Evolutionary conservation across 345 rosid genomes (phyloP), one percentile per base, ranked within the genome.

Genomic region (Cardamine resedifolia): DNA sequence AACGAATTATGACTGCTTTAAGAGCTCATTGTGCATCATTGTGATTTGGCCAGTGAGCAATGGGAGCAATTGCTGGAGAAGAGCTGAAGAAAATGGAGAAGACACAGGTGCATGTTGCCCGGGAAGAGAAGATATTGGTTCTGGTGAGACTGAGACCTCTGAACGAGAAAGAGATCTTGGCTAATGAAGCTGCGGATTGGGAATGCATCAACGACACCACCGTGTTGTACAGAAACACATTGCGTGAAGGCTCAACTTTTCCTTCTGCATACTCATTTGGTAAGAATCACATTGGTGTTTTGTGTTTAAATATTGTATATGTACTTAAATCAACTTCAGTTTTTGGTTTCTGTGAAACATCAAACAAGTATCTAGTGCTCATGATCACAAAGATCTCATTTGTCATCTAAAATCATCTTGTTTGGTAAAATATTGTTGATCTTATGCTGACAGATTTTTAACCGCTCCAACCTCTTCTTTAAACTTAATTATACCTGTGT

Each of bases 101-200:
- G 80, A 77, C 85, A 83, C 96, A 86, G 80, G 74, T 68, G 74
- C 73, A 55, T 79, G 75, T 78, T 31, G 73, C 87, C 44, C 84
- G 85, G 0, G 97, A 91, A 73, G 98, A 94, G 81, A 91, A 86
- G 84, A 95, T 95, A 73, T 83, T 91, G 39, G 98, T 91, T 74
- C 72, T 90, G 80, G 93, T 95, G 81, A 90, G 98, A 81, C 70
- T 90, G 81, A 87, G 99, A 85, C 99, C 99, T 66, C 79, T 91
- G 86, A 95, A 77, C 62, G 98, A 95, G 30, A 91, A 84, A 81
- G 99, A 95, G 84, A 80, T 84, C 72, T 60, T 63, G 27, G 88
- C 81, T 47, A 81, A 75, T 77, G 99, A 95, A 85, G 87, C 78
- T 63, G 88, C 92, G 0, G 99, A 95, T 59, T 95, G 99, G 99